Evolutionary conservation across 495 filamentous ascomycete species (phyloP), one percentile per base, ranked within the genome.

Genomic region (Elasticomyces elasticus): DNA sequence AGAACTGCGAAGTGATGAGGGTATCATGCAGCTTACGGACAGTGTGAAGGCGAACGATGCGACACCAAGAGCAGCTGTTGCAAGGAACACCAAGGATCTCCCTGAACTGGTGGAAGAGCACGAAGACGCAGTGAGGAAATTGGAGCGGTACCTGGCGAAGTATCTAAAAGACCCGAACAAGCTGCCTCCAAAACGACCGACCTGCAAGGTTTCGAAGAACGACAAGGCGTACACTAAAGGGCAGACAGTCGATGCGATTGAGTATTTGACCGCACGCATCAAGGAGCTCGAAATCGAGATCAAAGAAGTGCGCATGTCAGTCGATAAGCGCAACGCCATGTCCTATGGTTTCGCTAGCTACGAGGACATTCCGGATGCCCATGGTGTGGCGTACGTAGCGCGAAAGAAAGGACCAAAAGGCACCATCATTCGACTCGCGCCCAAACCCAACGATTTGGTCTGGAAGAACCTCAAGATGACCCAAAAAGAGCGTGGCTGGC

Each of bases 281-380:
- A 79, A 80, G 45, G 74, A 85, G 19, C 73, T 98, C 41, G 91
- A 96, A 69, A 70, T 80, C 22, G 79, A 90, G 63, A 89, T 98
- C 64, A 85, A 86, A 63, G 82, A 89, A 51, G 83, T 87, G 1
- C 80, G 92, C 20, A 77, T 81, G 13, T 81, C 79, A 1, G 80
- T 97, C 31, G 91, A 97, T 66, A 86, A 82, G 64, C 80, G 90
- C 28, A 85, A 89, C 62, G 80, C 89, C 26, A 85, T 94, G 78
- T 78, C 86, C 0, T 98, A 87, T 67, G 92, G 92, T 0, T 98
- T 98, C 68, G 89, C 92, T 9, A 94, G 87, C 56, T 97, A 89
- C 71, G 82, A 89, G 27, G 83, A 79, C 47, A 94, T 97, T 48
- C 77, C 82, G 31, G 85, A 91, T 42, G 89, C 94, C 1, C 92